Conservation (phyloP, 805 yeast species). For the Maudiozyma serrabonitensis region DNA sequence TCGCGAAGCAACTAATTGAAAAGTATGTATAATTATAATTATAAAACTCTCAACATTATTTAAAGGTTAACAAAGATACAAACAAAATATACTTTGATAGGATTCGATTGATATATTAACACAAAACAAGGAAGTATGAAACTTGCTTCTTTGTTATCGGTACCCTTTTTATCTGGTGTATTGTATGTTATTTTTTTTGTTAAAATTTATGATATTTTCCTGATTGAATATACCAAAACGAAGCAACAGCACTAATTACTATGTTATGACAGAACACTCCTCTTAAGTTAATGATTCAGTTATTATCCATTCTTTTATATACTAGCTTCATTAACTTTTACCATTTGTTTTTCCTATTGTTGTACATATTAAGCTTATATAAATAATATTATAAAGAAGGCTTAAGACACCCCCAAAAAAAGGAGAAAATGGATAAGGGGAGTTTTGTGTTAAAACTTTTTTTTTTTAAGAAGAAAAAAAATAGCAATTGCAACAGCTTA, state of each 20-base stretch:
- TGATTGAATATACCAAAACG: too few species aligned
- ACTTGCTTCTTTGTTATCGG: not conserved
- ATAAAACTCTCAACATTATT: not conserved
- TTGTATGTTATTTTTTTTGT: not conserved
- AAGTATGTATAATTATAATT: conserved; percentile 10
- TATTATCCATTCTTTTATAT: too few species aligned
- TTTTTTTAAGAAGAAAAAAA: not conserved
- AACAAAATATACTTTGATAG: not conserved
- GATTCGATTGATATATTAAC: not conserved
- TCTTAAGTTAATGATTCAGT: too few species aligned
- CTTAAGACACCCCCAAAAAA: not conserved
- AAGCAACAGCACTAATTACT: too few species aligned
- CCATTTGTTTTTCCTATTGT: too few species aligned
- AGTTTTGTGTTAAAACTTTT: not conserved
- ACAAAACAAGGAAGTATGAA: not conserved
- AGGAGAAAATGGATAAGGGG: not conserved
- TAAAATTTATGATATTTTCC: not conserved
- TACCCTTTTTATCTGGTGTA: not conserved
- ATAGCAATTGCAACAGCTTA: too few species aligned
- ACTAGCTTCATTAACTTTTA: too few species aligned
- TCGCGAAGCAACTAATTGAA: conserved; percentile 1
- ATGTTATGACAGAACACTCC: too few species aligned
- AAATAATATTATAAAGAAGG: too few species aligned
- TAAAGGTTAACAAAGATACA: not conserved
- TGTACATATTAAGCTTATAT: too few species aligned